These are phyloP conservation scores for Penicillium sp. DNA, from an alignment of 2,329 filamentous ascomycete genomes.

Conservation along the genomic window DNA sequence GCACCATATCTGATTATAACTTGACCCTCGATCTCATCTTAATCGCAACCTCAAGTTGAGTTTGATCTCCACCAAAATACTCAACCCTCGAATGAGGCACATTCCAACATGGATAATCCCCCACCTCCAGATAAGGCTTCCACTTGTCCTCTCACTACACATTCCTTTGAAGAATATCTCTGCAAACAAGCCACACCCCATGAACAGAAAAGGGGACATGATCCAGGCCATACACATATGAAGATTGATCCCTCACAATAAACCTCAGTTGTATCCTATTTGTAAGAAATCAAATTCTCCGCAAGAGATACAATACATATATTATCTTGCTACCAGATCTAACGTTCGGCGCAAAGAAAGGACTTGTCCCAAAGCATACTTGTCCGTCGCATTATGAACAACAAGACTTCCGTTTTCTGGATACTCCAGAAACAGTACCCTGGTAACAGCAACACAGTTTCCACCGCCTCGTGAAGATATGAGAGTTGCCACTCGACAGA, in stretches of 20 bases:
- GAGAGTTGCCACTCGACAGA: background rate
- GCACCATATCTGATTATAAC: background rate
- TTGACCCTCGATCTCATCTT: background rate
- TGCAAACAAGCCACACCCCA: too few relatives aligned
- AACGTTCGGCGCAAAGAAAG: background rate
- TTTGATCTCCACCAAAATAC: background rate
- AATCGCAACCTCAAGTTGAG: background rate
- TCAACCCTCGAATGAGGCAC: background rate
- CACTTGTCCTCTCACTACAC: background rate
- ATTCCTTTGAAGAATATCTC: background rate
- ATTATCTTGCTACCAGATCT: too few relatives aligned
- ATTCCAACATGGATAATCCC: background rate
- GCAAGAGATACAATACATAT: background rate
- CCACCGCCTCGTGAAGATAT: background rate
- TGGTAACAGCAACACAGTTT: background rate
- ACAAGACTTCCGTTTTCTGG: too few relatives aligned
- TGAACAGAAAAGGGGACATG: background rate
- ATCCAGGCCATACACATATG: background rate
- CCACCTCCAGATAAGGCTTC: background rate
- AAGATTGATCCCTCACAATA: background rate
- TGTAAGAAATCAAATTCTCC: too few relatives aligned
- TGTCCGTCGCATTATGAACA: background rate
- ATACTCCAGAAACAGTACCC: background rate
- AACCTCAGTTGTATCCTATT: too few relatives aligned
- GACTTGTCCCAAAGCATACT: background rate